Evolutionary conservation across 2,329 filamentous ascomycete genomes (phyloP), one percentile per base, ranked within the genome.

Genomic region (Orbilia quercus): DNA sequence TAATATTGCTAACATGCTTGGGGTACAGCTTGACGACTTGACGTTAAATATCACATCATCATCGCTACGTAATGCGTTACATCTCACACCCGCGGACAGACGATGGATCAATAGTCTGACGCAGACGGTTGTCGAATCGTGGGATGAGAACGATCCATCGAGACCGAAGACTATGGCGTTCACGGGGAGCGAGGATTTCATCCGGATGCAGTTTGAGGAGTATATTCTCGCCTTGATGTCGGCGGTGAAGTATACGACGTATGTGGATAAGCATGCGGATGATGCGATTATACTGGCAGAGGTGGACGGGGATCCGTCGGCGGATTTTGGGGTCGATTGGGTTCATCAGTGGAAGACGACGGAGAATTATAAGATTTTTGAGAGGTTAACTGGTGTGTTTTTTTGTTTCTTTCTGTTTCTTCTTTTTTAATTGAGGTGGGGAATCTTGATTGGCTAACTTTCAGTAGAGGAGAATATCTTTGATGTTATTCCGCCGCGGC

Each of bases 101-200:
- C 86, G 95, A 66, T 99, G 95, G 94, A 97, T 99, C 77, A 95
- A 99, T 81, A 93, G 92, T 77, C 85, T 99, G 60, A 96, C 92
- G 0, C 91, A 96, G 78, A 91, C 92, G 40, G 91, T 99, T 20
- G 91, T 95, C 78, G 92, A 98, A 76, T 97, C 95, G 0, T 99
- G 95, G 95, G 95, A 99, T 79, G 92, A 96, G 73, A 84, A 88
- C 2, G 94, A 98, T 78, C 95, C 95, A 0, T 87, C 88, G 75
- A 86, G 91, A 51, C 95, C 95, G n/a, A 97, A 92, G 78, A 96
- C 92, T 1, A 89, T 97, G 84, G 93, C 93, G 28, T 99, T 97
- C 79, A 89, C 92, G 38, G 95, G 95, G 28, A 97, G 92, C 75
- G 95, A 99, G 82, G 95, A 98, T 80, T 97, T 97, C 79, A 99